Base-by-base conservation (phyloP, 495 filamentous ascomycete genomes). In the Penicillium argentinense region DNA sequence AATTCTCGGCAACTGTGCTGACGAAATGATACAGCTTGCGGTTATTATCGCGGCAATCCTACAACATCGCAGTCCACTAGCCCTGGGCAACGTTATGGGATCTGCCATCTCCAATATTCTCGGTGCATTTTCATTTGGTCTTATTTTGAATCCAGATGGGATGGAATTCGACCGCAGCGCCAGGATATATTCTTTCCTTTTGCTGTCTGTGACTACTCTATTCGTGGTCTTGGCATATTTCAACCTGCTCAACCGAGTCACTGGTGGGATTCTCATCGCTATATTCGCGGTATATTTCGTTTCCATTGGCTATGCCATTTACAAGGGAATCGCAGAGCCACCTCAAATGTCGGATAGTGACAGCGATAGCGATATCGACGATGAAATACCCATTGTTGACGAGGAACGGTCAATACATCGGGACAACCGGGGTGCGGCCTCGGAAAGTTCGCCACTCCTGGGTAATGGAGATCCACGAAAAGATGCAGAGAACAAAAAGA, bases 51-150 rank as follows among this genome's bases (percentile, higher is more conserved):
- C 71, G 5, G 64, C 75, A n/a, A 59, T 80, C 14, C 50, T 64
- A 2, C 72, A 73, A 29, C 54, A 67, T 39, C 72, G 66, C 17
- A 63, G 72, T 7, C 68, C 75, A 1, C 58, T 82, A n/a, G 79
- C 76, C 9, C 46, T 81, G 0, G 79, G 79, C 1, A 82, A 81
- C 59, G 60, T 81, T 8, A 59, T 81, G 48, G 78, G 79, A 0
- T 81, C 78, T 1, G 66, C 71, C 5, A 72, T 82, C 24, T 74
- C 77, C 33, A 82, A 82, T 43, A 75, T 81, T 32, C 69, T 82
- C 8, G 77, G 73, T 5, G 76, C 77, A 3, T 81, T 82, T 55
- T 76, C 78, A 1, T 57, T 81, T 6, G 77, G 74, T 5, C 60
- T 82, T 0, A 42, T 80, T 6, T 71, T 68, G 44, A 57, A 73